A percentile compares a stretch with the other conserved stretches of the same genome.
Conservation (phyloP, 768 basidiomycete species). For the Boletus tylopilopsis region DNA sequence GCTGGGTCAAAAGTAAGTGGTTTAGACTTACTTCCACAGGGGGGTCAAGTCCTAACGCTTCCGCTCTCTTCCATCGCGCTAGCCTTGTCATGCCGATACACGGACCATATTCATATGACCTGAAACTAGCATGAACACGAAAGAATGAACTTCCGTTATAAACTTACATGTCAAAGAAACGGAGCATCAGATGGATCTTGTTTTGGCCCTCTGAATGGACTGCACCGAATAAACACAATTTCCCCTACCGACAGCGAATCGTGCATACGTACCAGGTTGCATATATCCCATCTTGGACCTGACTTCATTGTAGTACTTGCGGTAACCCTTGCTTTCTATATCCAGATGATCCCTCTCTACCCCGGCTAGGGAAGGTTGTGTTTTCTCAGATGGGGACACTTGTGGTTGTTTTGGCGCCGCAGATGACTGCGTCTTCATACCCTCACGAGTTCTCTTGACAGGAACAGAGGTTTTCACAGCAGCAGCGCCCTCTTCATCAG, state of each 20-base stretch:
- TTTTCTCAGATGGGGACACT: slow-evolving; percentile 7
- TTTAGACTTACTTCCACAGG: slow-evolving; percentile 60
- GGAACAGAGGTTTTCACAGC: slow-evolving; percentile 10
- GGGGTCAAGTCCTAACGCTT: slow-evolving; percentile 73
- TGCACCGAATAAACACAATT: slow-evolving; percentile 25
- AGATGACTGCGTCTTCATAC: slow-evolving; percentile 14
- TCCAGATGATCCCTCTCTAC: slow-evolving; percentile 31
- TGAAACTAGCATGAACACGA: slow-evolving; percentile 25
- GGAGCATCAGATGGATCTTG: slow-evolving; percentile 66
- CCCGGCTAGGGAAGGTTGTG: neutral
- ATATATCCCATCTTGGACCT: slow-evolving; percentile 52
- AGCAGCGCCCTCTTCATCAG: slow-evolving; percentile 16
- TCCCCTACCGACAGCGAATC: neutral
- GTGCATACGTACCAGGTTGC: slow-evolving; percentile 51
- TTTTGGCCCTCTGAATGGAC: slow-evolving; percentile 65
- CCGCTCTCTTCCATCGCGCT: slow-evolving; percentile 85
- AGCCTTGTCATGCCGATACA: slow-evolving; percentile 77
- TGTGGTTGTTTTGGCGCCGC: slow-evolving; percentile 3
- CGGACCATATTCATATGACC: slow-evolving; percentile 78
- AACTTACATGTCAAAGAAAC: slow-evolving; percentile 72
- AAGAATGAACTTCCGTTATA: neutral
- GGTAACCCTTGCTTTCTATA: slow-evolving; percentile 50
- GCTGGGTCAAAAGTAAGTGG: neutral
- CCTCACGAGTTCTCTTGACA: slow-evolving; percentile 25
- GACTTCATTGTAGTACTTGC: slow-evolving; percentile 44